Conservation (phyloP, 768 basidiomycete species). For the Hygrophorus russula region DNA sequence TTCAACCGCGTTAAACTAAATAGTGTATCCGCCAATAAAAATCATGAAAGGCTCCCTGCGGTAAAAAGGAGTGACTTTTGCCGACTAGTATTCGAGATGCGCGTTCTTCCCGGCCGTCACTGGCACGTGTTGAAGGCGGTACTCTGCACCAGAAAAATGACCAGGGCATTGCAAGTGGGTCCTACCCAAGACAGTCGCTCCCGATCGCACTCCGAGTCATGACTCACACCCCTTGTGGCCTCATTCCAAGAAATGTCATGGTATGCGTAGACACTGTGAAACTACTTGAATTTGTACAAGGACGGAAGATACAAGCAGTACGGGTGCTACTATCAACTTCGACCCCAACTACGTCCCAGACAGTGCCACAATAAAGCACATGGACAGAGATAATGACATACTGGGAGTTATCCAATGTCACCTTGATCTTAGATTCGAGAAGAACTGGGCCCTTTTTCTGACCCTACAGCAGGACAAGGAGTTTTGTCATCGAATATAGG, state of each 20-base stretch:
- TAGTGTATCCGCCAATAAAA: too few relatives aligned
- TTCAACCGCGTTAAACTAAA: too few relatives aligned
- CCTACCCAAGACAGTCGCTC: not conserved
- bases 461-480: slow-evolving; percentile 14
- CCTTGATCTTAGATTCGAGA: slow-evolving; percentile 21
- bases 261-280: not conserved
- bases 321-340: not conserved
- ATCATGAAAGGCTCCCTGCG: too few relatives aligned
- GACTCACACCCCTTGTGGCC: not conserved
- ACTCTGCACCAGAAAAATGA: too few relatives aligned
- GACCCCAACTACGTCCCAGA: too few relatives aligned
- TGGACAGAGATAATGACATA: not conserved
- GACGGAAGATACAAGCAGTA: slow-evolving; percentile 6
- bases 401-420: slow-evolving; percentile 13
- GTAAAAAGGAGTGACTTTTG: too few relatives aligned
- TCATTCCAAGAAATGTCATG: slow-evolving; percentile 1
- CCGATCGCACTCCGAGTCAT: not conserved
- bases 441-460: slow-evolving; percentile 27
- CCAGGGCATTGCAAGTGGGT: not conserved
- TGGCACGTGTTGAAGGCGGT: too few relatives aligned
- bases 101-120: too few relatives aligned
- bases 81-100: too few relatives aligned
- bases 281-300: slow-evolving; percentile 1
- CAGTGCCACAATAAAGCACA: not conserved
- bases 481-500: slow-evolving; percentile 20